Base-by-base conservation (phyloP, 2,329 filamentous ascomycete species). In the Aspergillus amoenus region DNA sequence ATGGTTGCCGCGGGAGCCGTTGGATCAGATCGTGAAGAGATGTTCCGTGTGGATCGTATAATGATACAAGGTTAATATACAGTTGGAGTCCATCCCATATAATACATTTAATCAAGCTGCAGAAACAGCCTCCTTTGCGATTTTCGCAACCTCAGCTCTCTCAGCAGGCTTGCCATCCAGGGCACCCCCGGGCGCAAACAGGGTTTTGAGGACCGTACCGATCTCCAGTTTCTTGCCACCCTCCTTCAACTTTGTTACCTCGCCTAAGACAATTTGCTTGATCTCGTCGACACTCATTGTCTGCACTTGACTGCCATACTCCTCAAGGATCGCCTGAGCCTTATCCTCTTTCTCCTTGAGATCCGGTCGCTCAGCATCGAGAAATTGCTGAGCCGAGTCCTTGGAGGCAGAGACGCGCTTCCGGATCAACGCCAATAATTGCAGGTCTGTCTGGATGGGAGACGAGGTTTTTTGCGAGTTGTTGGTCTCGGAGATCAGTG, bases 401-500 rank as follows among this genome's bases (percentile, higher is more conserved):
- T 74, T 72, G 7, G 70, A 60, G 8, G 69, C 72, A 11, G 70
- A 61, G 2, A 70, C 65, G 37, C 76, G 77, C 64, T 79, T 81
- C n/a, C 72, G 73, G 34, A 81, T 75, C 34, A 81, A 63, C 2
- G 74, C 69, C 7, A 81, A 65, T 30, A 81, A 68, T 52, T 80
- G 77, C 15, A 79, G 66, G 56, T 81, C 78, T 24, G 77, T 79
- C 55, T 73, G 70, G 21, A 81, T 75, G 11, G 79, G 78, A 15
- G 70, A 71, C 3, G 76, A 61, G 18, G 76, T 75, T 68, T 79
- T 80, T 52, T 74, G 70, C n/a, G 76, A 72, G 61, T 80, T 79
- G 65, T 79, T 80, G 62, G 75, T 76, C 61, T 81, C 79, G 48
- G 79, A 76, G 53, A 81, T 79, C 57, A 81, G 67, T 45, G 76